Evolutionary conservation across 2,329 filamentous ascomycete genomes (phyloP).

Genomic region (Pseudogymnoascus sp.): DNA sequence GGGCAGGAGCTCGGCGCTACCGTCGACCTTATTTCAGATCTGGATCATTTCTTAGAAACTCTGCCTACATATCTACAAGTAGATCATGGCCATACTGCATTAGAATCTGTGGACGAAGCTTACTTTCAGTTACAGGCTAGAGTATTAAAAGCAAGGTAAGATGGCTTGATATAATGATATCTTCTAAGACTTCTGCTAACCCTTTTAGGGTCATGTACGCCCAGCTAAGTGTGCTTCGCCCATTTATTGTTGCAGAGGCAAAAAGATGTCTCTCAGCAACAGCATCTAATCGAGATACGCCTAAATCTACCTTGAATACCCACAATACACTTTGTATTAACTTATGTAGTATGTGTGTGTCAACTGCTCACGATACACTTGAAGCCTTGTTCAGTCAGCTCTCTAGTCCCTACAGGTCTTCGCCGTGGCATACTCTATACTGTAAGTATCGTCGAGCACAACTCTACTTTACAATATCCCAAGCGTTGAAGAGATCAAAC

Average conservation of each 20-base stretch:
- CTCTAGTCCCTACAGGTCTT: constrained; percentile 10
- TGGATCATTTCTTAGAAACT: constrained; percentile 13
- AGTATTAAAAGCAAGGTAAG: background rate
- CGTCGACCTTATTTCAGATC: constrained; percentile 14
- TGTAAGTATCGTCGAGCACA: constrained; percentile 13
- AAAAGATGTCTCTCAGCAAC: background rate
- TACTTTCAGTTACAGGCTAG: background rate
- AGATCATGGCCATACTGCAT: background rate
- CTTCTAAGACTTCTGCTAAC: background rate
- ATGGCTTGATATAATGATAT: background rate
- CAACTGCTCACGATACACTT: constrained; percentile 14
- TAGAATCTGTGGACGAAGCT: background rate
- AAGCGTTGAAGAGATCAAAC: background rate
- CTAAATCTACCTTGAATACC: background rate
- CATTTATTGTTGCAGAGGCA: background rate
- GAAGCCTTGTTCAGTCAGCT: constrained; percentile 11
- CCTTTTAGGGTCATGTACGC: background rate
- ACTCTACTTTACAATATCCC: background rate
- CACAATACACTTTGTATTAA: constrained; percentile 2
- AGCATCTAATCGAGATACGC: background rate
- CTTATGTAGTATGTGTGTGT: constrained; percentile 16
- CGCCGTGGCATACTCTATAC: constrained; percentile 19
- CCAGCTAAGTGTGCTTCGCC: background rate
- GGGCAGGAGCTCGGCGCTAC: constrained; percentile 9
- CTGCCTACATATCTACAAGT: constrained; percentile 14